phyloP scores from a whole-genome alignment of 1,284 basidiomycete species.

The Cystobasidium slooffiae region DNA sequence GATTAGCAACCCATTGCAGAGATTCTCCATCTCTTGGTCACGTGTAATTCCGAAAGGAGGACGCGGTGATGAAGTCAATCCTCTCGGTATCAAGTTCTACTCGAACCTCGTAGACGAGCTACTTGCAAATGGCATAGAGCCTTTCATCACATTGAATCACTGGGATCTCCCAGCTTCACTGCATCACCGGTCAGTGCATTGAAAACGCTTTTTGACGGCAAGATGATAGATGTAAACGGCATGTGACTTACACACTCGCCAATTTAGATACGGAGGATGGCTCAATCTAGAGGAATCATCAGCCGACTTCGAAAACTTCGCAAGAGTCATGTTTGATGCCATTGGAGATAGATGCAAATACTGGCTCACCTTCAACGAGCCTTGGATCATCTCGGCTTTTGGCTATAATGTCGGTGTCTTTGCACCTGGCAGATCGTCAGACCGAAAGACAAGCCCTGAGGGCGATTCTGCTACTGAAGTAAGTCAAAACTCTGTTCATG shows the following conservation, averaged over 20 bases:
- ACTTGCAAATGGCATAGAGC: constrained; percentile 67
- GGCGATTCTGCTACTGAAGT: constrained; percentile 67
- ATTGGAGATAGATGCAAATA: constrained; percentile 76
- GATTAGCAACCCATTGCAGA: constrained; percentile 2
- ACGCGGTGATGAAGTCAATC: constrained; percentile 71
- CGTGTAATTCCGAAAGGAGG: constrained; percentile 72
- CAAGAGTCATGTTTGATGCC: constrained; percentile 70
- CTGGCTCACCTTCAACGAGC: constrained; percentile 63
- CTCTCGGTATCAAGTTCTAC: constrained; percentile 70
- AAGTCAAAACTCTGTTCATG: background rate
- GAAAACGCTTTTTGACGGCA: background rate
- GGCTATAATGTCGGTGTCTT: constrained; percentile 68
- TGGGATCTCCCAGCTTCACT: constrained; percentile 37
- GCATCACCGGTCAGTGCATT: constrained; percentile 17
- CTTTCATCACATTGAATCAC: constrained; percentile 61
- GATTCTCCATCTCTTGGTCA: constrained; percentile 60
- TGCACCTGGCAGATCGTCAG: constrained; percentile 70
- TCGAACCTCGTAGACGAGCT: constrained; percentile 70
- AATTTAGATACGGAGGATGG: constrained; percentile 69
- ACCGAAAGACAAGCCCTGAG: constrained; percentile 64
- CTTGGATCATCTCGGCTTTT: constrained; percentile 68
- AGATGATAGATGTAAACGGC: background rate
- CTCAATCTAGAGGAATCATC: constrained; percentile 66
- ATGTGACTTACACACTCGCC: too few species aligned
- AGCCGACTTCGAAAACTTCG: constrained; percentile 68